phyloP scores from a whole-genome alignment of 345 rosid genomes.

The Eucalyptus guilfoylei region DNA sequence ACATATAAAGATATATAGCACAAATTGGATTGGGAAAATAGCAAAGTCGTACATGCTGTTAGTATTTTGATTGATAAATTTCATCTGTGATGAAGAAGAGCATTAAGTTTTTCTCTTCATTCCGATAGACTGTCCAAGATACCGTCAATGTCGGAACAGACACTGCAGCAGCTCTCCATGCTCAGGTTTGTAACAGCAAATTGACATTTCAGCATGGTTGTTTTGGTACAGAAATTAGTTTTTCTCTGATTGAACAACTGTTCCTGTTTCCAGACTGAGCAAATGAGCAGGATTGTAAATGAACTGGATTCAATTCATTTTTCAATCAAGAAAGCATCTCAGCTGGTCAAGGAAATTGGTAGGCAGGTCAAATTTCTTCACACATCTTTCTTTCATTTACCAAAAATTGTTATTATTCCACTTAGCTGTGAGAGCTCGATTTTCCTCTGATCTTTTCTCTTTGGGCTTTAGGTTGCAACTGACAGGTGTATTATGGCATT shows the following conservation, averaged over 20 bases:
- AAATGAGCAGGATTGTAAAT: slow-evolving; percentile 96
- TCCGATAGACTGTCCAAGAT: slow-evolving; percentile 68
- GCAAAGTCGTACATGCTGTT: not conserved
- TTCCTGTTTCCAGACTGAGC: slow-evolving; percentile 63
- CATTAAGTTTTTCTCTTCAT: not conserved
- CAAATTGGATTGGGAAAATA: not conserved
- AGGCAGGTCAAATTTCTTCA: slow-evolving; percentile 63
- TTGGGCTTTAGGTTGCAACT: slow-evolving; percentile 66
- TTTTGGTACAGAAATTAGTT: not conserved
- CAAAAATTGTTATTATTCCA: not conserved
- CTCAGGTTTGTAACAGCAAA: slow-evolving; percentile 40
- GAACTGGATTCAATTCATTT: slow-evolving; percentile 95
- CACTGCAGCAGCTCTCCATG: slow-evolving; percentile 77
- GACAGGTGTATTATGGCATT: slow-evolving; percentile 86
- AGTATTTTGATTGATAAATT: not conserved
- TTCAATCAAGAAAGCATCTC: slow-evolving; percentile 87
- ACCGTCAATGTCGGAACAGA: slow-evolving; percentile 80
- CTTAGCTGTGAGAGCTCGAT: not conserved
- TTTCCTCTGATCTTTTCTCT: slow-evolving; percentile 1
- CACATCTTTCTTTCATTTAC: not conserved
- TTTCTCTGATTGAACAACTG: not conserved
- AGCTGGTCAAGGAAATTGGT: slow-evolving; percentile 94
- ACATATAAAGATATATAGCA: not conserved
- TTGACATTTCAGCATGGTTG: not conserved
- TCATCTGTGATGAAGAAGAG: not conserved